These are phyloP conservation scores for Umbelopsis isabellina DNA, from an alignment of 192 early-diverging fungal species.

Conservation along the genomic window DNA sequence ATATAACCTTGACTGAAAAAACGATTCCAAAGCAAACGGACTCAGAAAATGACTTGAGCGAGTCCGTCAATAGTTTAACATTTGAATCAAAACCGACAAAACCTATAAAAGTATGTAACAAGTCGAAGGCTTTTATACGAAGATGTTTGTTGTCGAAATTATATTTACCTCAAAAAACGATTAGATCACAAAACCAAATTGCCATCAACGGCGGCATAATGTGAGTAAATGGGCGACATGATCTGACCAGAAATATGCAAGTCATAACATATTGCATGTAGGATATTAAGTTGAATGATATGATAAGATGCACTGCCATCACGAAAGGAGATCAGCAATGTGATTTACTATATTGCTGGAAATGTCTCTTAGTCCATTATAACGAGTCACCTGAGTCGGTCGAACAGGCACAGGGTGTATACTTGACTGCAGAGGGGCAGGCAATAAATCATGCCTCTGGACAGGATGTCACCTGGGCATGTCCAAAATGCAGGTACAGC, in stretches of 20 bases:
- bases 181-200: background rate
- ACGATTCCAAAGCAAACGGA: background rate
- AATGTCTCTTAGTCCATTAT: slow-evolving; percentile 4
- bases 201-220: slow-evolving; percentile 13
- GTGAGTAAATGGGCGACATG: background rate
- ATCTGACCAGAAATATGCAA: background rate
- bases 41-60: slow-evolving; percentile 6
- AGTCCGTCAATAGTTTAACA: background rate
- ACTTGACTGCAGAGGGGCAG: background rate
- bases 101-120: background rate
- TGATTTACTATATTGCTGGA: background rate
- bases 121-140: too few species aligned
- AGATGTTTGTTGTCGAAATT: too few species aligned
- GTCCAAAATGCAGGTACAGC: slow-evolving; percentile 19
- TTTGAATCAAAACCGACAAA: background rate
- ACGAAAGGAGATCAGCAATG: slow-evolving; percentile 8
- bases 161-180: background rate
- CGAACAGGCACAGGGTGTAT: background rate
- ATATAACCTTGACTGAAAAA: background rate
- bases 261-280: background rate
- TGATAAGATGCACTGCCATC: slow-evolving; percentile 17
- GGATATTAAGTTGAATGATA: background rate
- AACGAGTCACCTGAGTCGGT: slow-evolving; percentile 9
- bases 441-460: background rate
- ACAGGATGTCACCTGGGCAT: slow-evolving; percentile 12